phyloP scores from a whole-genome alignment of 2,329 filamentous ascomycete genomes.

The Furcasterigmium sp. region DNA sequence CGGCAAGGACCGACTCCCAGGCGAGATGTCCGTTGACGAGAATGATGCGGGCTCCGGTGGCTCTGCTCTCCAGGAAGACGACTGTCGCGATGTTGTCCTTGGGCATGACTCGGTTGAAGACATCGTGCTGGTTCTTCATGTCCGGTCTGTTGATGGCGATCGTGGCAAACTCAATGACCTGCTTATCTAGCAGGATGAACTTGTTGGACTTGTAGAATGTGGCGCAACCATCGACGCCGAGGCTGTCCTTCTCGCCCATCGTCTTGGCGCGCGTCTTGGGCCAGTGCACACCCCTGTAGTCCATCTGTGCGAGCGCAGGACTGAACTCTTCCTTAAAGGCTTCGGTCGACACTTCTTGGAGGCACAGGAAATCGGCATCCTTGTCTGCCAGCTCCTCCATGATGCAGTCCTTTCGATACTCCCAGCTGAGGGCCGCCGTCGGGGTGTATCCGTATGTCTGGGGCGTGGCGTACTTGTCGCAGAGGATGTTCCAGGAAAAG shows the following conservation, averaged over 20 bases:
- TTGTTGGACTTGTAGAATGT: slow-evolving; percentile 96
- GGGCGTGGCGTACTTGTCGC: slow-evolving; percentile 85
- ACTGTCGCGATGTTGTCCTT: slow-evolving; percentile 95
- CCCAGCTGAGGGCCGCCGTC: slow-evolving; percentile 76
- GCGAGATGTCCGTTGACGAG: slow-evolving; percentile 92
- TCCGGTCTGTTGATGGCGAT: slow-evolving; percentile 92
- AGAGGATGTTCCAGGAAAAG: slow-evolving; percentile 92
- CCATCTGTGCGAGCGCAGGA: slow-evolving; percentile 76
- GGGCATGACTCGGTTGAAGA: slow-evolving; percentile 98
- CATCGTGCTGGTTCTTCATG: slow-evolving; percentile 95
- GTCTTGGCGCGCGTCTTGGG: slow-evolving; percentile 86
- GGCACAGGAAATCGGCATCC: slow-evolving; percentile 82
- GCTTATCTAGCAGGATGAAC: slow-evolving; percentile 90
- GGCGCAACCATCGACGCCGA: slow-evolving; percentile 90
- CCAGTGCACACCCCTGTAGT: slow-evolving; percentile 93
- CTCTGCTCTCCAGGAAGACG: slow-evolving; percentile 85
- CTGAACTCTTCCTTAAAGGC: slow-evolving; percentile 90
- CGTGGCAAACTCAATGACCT: slow-evolving; percentile 85
- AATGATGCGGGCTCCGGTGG: slow-evolving; percentile 86
- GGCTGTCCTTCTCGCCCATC: slow-evolving; percentile 84
- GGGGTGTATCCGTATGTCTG: slow-evolving; percentile 88
- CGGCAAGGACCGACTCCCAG: slow-evolving; percentile 86
- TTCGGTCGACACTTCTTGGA: slow-evolving; percentile 91
- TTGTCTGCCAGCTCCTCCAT: slow-evolving; percentile 74
- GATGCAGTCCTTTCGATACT: slow-evolving; percentile 77